Percentiles rank a stretch among this genome's conserved stretches.
Conservation (phyloP, 768 basidiomycete species). For the Mycena haematopus region DNA sequence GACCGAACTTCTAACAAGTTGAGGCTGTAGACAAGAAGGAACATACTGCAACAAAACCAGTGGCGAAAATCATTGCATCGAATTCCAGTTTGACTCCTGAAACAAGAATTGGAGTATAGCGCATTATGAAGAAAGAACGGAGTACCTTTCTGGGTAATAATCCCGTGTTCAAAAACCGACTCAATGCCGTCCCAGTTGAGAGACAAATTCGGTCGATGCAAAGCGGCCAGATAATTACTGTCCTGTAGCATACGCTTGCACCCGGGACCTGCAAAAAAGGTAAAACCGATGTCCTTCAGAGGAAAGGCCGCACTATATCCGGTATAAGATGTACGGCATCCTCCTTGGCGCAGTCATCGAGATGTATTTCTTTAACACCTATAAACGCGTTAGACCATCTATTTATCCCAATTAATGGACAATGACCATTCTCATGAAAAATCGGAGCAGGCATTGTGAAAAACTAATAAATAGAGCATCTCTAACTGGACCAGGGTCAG, state of each 20-base stretch:
- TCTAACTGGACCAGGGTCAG: slow-evolving; percentile 4
- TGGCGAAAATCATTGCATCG: slow-evolving; percentile 50
- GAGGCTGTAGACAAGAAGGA: no score
- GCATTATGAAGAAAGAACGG: neutral
- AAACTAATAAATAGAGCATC: slow-evolving; percentile 15
- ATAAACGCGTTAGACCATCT: no score
- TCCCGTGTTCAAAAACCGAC: slow-evolving; percentile 46
- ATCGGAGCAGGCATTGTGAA: neutral
- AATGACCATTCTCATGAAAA: no score
- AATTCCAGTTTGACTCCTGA: slow-evolving; percentile 42
- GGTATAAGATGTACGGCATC: slow-evolving; percentile 55
- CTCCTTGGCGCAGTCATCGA: slow-evolving; percentile 44
- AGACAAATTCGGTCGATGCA: slow-evolving; percentile 54
- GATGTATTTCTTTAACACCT: slow-evolving; percentile 43
- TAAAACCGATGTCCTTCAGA: neutral
- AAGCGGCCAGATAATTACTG: slow-evolving; percentile 50
- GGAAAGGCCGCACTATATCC: slow-evolving; percentile 46
- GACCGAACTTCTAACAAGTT: neutral
- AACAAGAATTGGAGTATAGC: slow-evolving; percentile 26
- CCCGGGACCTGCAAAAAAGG: slow-evolving; percentile 46
- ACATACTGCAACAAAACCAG: slow-evolving; percentile 41
- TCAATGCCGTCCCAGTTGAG: slow-evolving; percentile 53
- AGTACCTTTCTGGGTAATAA: slow-evolving; percentile 47
- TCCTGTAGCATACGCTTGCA: slow-evolving; percentile 63
- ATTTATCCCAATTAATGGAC: no score